Evolutionary conservation across 768 basidiomycete species (phyloP).

Genomic region (Trametes meyenii): DNA sequence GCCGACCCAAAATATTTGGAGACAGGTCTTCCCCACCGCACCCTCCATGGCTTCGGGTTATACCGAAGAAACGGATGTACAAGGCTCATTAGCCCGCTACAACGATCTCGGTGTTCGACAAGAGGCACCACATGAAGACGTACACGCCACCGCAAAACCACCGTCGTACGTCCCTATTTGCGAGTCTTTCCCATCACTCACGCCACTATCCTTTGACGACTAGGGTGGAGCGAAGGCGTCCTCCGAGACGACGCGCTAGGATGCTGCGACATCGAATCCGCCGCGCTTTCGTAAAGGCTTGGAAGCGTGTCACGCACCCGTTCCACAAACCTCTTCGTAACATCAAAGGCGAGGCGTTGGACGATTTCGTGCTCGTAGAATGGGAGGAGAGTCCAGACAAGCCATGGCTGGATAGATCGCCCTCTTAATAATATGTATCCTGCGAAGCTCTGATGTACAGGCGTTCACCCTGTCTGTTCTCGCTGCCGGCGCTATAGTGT

Average conservation of each 20-base stretch:
- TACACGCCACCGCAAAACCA: too few species aligned
- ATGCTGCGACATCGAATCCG: not conserved
- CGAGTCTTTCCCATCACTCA: too few species aligned
- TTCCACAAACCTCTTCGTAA: not conserved
- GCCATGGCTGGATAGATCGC: not conserved
- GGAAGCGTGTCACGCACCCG: constrained; percentile 4
- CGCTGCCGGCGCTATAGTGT: constrained; percentile 20
- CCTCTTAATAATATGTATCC: not conserved
- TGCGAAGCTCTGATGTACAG: too few species aligned
- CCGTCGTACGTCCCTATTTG: too few species aligned
- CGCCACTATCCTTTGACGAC: not conserved
- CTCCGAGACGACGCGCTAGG: not conserved
- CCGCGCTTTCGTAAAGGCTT: constrained; percentile 1
- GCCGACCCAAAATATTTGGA: too few species aligned
- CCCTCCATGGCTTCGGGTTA: not conserved
- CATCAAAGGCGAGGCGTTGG: not conserved
- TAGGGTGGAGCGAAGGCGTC: not conserved
- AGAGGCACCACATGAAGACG: not conserved
- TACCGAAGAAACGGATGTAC: not conserved
- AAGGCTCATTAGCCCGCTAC: not conserved
- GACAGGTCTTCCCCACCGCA: not conserved
- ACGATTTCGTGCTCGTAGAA: constrained; percentile 15
- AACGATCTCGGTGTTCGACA: not conserved
- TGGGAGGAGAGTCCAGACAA: not conserved
- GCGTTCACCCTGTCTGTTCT: too few species aligned